Base-by-base conservation (phyloP, 306 rosid species). In the Amphicarpaea edgeworthii region DNA sequence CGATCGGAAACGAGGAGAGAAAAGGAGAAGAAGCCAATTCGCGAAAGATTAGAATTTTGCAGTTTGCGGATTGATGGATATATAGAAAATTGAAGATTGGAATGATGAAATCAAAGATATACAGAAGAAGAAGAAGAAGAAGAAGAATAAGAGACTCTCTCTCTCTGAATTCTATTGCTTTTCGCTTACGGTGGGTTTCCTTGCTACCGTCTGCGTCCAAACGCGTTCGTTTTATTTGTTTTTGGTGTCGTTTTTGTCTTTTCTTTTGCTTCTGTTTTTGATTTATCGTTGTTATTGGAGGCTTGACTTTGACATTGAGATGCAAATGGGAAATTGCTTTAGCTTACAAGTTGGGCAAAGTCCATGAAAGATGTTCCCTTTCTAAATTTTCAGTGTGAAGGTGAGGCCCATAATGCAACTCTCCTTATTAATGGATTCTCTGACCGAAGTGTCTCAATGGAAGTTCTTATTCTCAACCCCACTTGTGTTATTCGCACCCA, bases 161-260 rank as follows among this genome's bases (percentile, higher is more conserved):
- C 40, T 34, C 9, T 30, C 37, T 30, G 55, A 23, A 75, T 61
- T 34, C 38, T 54, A 38, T 81, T 68, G 81, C 81, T 77, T 77
- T 61, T 73, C 57, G 77, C 37, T 21, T 64, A 70, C 82, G 83
- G 77, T 79, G 84, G 66, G 66, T 70, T 81, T 76, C 73, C n/a
- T 76, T 7, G 60, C 53, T 75, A 57, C 24, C 77, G 67, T 68
- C 78, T 54, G 57, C 55, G 72, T 26, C 62, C 20, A 68, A 68
- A 81, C 78, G 77, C 45, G 8, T n/a, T 73, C 65, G 51, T 59
- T 58, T 58, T 83, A 59, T 84, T 32, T 71, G 68, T 57, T 47
- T 38, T n/a, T 24, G 1, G 3, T 74, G 58, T 32, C 38, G 45
- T 67, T 53, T 73, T 23, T 73, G 19, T 62, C 10, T 82, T 34